Evolutionary conservation across 176 grass and related monocot genomes (phyloP).

Genomic region (Zea luxurians): DNA sequence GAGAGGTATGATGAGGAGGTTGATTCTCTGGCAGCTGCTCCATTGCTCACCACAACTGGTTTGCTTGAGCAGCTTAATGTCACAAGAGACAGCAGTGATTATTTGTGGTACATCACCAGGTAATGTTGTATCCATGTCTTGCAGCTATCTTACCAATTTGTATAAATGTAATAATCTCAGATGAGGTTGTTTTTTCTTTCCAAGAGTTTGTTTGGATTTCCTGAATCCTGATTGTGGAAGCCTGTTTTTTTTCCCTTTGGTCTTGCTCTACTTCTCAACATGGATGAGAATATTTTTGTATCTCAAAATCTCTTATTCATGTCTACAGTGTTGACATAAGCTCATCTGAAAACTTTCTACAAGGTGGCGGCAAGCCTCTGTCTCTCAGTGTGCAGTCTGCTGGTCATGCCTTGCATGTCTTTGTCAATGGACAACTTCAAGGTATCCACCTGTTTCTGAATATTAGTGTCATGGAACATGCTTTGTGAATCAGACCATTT

Average conservation of each 20-base stretch:
- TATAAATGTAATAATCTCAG: too few species aligned
- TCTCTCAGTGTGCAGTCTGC: constrained; percentile 83
- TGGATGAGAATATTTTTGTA: neutral
- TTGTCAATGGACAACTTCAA: constrained; percentile 87
- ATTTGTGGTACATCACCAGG: constrained; percentile 98
- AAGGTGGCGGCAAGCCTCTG: constrained; percentile 32
- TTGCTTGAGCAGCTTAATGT: constrained; percentile 95
- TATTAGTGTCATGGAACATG: neutral
- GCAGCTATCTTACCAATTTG: too few species aligned
- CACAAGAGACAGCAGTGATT: constrained; percentile 86
- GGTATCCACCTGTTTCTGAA: constrained; percentile 45
- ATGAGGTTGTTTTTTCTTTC: too few species aligned
- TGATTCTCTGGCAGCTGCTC: constrained; percentile 68
- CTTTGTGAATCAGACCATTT: constrained; percentile 34
- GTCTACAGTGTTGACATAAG: constrained; percentile 72
- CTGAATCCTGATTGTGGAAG: too few species aligned
- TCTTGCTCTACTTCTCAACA: too few species aligned
- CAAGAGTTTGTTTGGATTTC: too few species aligned
- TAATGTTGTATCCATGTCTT: constrained; percentile 28
- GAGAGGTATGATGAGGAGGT: constrained; percentile 95
- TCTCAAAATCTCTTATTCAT: constrained; percentile 3
- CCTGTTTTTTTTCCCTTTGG: too few species aligned
- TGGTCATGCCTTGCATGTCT: constrained; percentile 84
- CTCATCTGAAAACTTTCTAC: constrained; percentile 61
- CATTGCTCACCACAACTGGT: constrained; percentile 65